Base-by-base conservation (phyloP, 441 rosid species). In the Croton laevigatus region DNA sequence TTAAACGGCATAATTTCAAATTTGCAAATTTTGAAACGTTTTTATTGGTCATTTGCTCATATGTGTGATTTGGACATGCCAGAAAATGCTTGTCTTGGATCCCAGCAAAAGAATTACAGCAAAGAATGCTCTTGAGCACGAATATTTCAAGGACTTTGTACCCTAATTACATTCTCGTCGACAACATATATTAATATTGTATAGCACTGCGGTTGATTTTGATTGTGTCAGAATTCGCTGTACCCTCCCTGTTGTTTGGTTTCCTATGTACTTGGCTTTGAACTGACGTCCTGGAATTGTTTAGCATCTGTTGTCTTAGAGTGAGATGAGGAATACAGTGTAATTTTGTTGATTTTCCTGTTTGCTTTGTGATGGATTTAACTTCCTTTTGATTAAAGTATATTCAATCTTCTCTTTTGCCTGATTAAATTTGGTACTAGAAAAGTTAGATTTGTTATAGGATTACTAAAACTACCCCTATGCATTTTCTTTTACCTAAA, bases 21-120 rank as follows among this genome's bases (percentile, higher is more conserved):
- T 42, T 5, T 58, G n/a, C n/a, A n/a, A n/a, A n/a, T n/a, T 65
- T 8, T 23, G n/a, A 32, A 10, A 61, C 40, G 6, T 45, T 49
- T 48, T 23, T 63, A 62, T 65, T 32, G 38, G 19, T 52, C 19
- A 3, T 58, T 63, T 58, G 70, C 78, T 79, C 17, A 75, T 61
- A 8, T 38, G 5, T 37, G 42, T 45, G 6, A 60, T 40, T 45
- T 57, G 71, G 23, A 32, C 57, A 13, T 79, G 69, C 42, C 91
- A 94, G 98, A 90, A 89, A 94, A 94, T 91, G 98, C 93, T 94
- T 12, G 75, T 87, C 82, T 80, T 94, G 91, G 98, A 94, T 81
- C 98, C 97, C 27, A 78, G 84, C 69, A 86, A 80, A 82, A 91
- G 98, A 84, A 88, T 94, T 73, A 90, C 94, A 1, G 98, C 98